Evolutionary conservation across 164 flowering plant species (phyloP).

Genomic region (Vitis rupestris): DNA sequence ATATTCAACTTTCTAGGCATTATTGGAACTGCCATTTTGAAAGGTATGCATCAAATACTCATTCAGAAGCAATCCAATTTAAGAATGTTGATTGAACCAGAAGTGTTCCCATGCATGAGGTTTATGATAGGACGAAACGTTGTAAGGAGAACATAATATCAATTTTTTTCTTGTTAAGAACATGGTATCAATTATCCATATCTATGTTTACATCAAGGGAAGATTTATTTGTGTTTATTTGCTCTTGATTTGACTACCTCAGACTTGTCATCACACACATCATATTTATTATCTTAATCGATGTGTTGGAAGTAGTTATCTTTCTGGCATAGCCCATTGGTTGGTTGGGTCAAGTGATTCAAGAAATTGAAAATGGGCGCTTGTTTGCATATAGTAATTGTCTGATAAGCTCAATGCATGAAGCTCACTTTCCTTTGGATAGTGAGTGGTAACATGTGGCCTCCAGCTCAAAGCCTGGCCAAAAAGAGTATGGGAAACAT

Average conservation of each 20-base stretch:
- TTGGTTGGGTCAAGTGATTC: background rate
- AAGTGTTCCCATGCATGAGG: no score
- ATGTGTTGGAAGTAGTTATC: background rate
- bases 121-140: no score
- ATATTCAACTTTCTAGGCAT: slow-evolving; percentile 94
- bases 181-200: background rate
- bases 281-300: background rate
- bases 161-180: background rate
- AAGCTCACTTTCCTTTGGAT: background rate
- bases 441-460: background rate
- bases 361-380: background rate
- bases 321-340: background rate
- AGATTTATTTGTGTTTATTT: background rate
- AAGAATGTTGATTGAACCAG: no score
- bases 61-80: no score
- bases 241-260: background rate
- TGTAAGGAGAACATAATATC: no score
- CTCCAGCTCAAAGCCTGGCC: no score
- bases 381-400: background rate
- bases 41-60: slow-evolving; percentile 47
- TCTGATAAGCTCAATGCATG: background rate
- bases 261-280: background rate
- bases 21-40: slow-evolving; percentile 58
- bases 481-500: no score
- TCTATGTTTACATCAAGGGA: background rate